Evolutionary conservation across 352 stramenopile genomes (phyloP).

Genomic region (Phytophthora hybrid): DNA sequence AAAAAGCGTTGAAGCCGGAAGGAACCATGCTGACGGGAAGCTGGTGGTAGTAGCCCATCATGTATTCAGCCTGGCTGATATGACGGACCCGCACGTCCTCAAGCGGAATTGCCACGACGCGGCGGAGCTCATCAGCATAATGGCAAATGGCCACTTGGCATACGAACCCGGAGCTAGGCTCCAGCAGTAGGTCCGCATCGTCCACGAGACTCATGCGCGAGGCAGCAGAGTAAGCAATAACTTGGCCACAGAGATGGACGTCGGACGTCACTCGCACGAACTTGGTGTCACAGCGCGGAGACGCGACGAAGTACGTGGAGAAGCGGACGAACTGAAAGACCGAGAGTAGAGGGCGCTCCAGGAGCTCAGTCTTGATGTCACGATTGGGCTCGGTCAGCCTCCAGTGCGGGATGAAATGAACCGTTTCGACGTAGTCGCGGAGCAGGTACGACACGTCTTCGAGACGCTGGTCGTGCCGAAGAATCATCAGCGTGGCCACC

Average conservation of each 20-base stretch:
- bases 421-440: not conserved
- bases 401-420: not conserved
- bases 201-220: not conserved
- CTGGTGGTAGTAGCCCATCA: conserved; percentile 5
- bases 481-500: too few species aligned
- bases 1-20: not conserved
- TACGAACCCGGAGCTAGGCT: not conserved
- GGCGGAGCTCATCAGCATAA: not conserved
- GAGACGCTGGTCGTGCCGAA: too few species aligned
- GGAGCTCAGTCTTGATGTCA: not conserved
- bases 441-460: not conserved
- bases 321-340: conserved; percentile 15
- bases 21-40: not conserved
- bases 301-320: not conserved
- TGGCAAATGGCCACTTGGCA: not conserved
- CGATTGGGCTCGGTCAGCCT: not conserved
- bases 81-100: conserved; percentile 6
- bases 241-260: not conserved
- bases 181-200: not conserved
- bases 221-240: too few species aligned
- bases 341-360: conserved; percentile 1
- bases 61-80: conserved; percentile 6
- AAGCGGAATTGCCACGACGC: not conserved
- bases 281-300: not conserved
- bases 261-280: not conserved